Percentiles rank a stretch among this genome's conserved stretches.
phyloP scores from a whole-genome alignment of 164 flowering plant species.

The Piper betle region DNA sequence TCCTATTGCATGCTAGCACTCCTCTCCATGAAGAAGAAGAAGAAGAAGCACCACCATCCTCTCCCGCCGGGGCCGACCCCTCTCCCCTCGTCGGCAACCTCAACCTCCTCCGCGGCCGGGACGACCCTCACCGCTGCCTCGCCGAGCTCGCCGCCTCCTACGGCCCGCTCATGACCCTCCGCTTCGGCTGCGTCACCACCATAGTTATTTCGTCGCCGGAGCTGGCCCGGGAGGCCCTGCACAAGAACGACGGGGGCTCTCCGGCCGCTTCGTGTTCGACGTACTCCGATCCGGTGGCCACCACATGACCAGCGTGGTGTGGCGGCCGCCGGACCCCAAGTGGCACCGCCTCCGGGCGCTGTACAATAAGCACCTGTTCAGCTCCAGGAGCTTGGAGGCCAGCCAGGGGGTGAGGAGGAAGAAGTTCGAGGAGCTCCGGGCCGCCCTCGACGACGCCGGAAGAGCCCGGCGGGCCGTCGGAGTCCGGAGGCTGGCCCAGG shows the following conservation, averaged over 20 bases:
- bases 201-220: conserved; percentile 11
- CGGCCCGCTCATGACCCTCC: conserved; percentile 18
- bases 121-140: conserved; percentile 10
- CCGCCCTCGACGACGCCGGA: conserved; percentile 2
- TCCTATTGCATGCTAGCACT: no score
- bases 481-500: conserved; percentile 8
- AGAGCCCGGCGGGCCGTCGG: conserved; percentile 3
- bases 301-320: background rate
- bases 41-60: no score
- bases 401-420: conserved; percentile 9
- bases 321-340: background rate
- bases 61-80: conserved; percentile 3
- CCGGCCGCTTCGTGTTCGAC: conserved; percentile 1
- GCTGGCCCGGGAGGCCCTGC: conserved; percentile 17
- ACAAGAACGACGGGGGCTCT: conserved; percentile 15
- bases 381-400: conserved; percentile 10
- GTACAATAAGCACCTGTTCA: conserved; percentile 10
- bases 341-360: conserved; percentile 14
- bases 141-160: conserved; percentile 10
- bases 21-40: no score
- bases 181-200: conserved; percentile 8
- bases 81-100: conserved; percentile 17
- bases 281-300: background rate
- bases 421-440: conserved; percentile 17
- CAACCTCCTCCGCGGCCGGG: conserved; percentile 12